A percentile compares a stretch with the other conserved stretches of the same genome.
Evolutionary conservation across 208 protist genomes (phyloP).

Genomic region (Leishmania mexicana): DNA sequence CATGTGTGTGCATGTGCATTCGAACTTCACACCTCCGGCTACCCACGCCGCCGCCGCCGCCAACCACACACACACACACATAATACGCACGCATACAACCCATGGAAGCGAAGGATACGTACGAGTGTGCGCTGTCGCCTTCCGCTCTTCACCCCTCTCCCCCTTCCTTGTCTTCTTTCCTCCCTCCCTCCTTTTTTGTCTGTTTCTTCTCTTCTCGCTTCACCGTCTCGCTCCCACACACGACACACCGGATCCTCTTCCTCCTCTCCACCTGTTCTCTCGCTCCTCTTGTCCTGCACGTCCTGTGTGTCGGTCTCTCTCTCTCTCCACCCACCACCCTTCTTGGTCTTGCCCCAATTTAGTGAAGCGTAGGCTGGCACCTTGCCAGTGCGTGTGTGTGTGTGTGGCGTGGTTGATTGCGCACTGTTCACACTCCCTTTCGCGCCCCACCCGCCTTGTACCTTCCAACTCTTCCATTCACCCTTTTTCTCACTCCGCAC

Average conservation of each 20-base stretch:
- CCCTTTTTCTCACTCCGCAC: background rate
- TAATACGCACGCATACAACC: background rate
- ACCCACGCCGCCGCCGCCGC: background rate
- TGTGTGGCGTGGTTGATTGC: background rate
- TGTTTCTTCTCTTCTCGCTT: background rate
- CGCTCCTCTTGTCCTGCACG: background rate
- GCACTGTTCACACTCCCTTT: background rate
- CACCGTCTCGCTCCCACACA: background rate
- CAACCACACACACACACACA: background rate
- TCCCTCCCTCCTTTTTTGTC: background rate
- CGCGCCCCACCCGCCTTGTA: background rate
- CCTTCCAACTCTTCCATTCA: background rate
- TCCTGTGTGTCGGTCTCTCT: background rate
- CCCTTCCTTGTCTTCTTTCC: background rate
- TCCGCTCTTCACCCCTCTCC: background rate
- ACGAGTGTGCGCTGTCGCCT: constrained; percentile 2
- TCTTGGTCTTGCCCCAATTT: background rate
- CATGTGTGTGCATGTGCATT: background rate
- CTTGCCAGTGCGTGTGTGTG: background rate
- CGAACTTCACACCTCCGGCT: background rate
- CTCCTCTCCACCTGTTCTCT: background rate
- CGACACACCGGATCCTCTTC: background rate
- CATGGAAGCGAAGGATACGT: constrained; percentile 9
- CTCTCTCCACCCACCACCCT: background rate
- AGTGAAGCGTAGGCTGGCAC: background rate